Conservation (phyloP, 768 basidiomycete species). For the Suillus clintonianus region DNA sequence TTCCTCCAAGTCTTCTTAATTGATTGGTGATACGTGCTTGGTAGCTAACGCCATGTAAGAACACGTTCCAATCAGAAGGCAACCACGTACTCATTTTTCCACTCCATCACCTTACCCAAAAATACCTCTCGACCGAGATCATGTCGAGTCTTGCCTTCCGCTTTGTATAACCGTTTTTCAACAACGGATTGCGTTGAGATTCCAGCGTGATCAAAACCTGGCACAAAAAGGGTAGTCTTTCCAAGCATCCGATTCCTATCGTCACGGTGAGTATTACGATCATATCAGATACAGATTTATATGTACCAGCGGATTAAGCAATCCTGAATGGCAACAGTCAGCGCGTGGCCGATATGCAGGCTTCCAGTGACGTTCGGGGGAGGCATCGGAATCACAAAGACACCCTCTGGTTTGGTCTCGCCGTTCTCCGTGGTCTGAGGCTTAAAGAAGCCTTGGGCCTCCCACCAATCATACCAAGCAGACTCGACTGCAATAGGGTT, state of each 20-base stretch:
- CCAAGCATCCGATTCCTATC: conserved; percentile 94
- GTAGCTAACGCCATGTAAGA: conserved; percentile 54
- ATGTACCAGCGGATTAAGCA: conserved; percentile 82
- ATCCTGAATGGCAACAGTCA: conserved; percentile 93
- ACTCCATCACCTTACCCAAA: conserved; percentile 87
- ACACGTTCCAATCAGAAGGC: not conserved
- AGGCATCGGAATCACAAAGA: conserved; percentile 86
- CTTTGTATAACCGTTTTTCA: conserved; percentile 87
- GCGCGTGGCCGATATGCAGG: conserved; percentile 92
- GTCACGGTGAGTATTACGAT: not conserved
- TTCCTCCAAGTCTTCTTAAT: conserved; percentile 84
- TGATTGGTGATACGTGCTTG: conserved; percentile 92
- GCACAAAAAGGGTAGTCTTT: conserved; percentile 84
- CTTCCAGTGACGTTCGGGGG: conserved; percentile 97
- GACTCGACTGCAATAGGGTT: conserved; percentile 94
- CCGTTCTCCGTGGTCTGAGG: conserved; percentile 65
- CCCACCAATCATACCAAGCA: conserved; percentile 99
- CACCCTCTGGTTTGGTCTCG: conserved; percentile 58
- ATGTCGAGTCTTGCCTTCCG: conserved; percentile 79
- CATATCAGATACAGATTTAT: not conserved
- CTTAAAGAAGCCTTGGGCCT: conserved; percentile 85
- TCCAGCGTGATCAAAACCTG: conserved; percentile 98
- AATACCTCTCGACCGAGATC: conserved; percentile 95
- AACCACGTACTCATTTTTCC: conserved; percentile 89
- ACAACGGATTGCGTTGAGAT: conserved; percentile 98